Conservation (phyloP, 2,329 filamentous ascomycete species). For the Bipolaris victoriae region DNA sequence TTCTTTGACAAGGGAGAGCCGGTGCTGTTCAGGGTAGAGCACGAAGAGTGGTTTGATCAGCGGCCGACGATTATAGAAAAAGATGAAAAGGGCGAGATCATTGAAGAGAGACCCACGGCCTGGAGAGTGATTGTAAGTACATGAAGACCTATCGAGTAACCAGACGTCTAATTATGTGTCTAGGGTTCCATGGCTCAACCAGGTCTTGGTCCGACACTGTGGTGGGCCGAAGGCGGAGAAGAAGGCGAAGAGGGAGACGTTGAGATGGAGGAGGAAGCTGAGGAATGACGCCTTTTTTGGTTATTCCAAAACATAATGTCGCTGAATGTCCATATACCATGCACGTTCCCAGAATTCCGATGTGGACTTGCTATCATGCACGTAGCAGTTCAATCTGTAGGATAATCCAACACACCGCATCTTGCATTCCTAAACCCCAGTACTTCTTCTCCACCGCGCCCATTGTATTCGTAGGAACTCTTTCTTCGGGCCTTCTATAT, state of each 20-base stretch:
- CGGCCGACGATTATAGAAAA: constrained; percentile 78
- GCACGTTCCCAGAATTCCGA: too few species aligned
- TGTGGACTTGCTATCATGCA: too few species aligned
- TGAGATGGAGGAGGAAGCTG: constrained; percentile 37
- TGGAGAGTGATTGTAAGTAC: constrained; percentile 66
- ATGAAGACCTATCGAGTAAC: background rate
- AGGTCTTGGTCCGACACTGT: constrained; percentile 56
- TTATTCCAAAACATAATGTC: background rate
- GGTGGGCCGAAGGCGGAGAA: constrained; percentile 51
- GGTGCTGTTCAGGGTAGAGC: constrained; percentile 83
- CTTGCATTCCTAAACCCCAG: too few species aligned
- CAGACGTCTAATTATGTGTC: constrained; percentile 11
- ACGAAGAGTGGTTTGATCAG: constrained; percentile 91
- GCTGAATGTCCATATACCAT: background rate
- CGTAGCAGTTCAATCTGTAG: too few species aligned
- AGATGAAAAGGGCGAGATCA: constrained; percentile 66
- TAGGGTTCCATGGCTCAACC: constrained; percentile 56
- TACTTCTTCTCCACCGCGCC: too few species aligned
- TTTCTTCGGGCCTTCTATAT: too few species aligned
- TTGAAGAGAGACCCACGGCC: constrained; percentile 69
- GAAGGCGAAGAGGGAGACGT: constrained; percentile 38
- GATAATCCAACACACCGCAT: too few species aligned
- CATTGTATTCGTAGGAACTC: too few species aligned
- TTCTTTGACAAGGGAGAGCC: constrained; percentile 91
- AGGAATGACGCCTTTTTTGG: constrained; percentile 19